These are phyloP conservation scores for Dactylis glomerata DNA, from an alignment of 176 grass and related monocot genomes.

Conservation along the genomic window DNA sequence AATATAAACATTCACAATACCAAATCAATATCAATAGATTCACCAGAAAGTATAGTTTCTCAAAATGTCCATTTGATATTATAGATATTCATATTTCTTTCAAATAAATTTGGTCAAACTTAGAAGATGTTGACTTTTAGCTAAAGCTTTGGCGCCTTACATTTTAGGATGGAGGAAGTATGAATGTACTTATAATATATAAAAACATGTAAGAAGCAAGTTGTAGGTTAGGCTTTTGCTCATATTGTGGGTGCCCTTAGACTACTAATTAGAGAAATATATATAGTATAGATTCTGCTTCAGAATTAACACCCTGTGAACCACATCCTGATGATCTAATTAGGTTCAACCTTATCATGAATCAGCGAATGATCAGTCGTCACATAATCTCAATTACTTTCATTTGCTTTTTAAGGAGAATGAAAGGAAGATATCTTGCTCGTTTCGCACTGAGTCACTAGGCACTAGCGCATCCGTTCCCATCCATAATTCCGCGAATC, in stretches of 20 bases:
- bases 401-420: constrained; percentile 22
- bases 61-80: too few relatives aligned
- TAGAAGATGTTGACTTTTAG: too few relatives aligned
- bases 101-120: too few relatives aligned
- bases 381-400: neutral
- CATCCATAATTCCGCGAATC: constrained; percentile 32
- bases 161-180: too few relatives aligned
- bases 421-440: neutral
- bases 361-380: neutral
- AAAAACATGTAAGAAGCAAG: neutral
- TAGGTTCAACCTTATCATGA: neutral
- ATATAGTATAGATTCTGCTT: neutral
- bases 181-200: neutral
- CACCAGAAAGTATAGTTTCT: too few relatives aligned
- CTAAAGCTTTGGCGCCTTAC: too few relatives aligned
- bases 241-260: neutral
- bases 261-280: neutral
- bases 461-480: constrained; percentile 37
- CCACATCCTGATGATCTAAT: neutral
- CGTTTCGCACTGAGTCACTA: neutral
- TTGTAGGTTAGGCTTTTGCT: neutral
- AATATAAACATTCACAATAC: too few relatives aligned
- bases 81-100: too few relatives aligned
- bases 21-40: too few relatives aligned
- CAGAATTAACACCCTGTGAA: neutral